Evolutionary conservation across 768 basidiomycete species (phyloP), one percentile per base, ranked within the genome.

Genomic region (Auriculariales sp.): DNA sequence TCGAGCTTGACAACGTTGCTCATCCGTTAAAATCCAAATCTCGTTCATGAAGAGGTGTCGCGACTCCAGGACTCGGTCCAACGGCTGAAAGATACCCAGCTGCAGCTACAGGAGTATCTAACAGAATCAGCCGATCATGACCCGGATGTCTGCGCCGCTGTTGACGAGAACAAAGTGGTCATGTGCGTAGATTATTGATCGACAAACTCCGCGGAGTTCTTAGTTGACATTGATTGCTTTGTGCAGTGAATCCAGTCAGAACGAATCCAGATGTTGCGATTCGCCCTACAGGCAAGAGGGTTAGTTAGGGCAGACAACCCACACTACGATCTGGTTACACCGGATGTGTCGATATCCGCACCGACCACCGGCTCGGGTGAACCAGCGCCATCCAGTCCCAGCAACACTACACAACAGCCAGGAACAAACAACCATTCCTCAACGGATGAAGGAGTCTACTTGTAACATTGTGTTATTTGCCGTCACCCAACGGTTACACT

Each of bases 241-340:
- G 6, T 54, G 28, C 57, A 89, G 87, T 53, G 81, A 73, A 5
- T 84, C 86, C 87, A 89, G 63, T 74, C 82, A 57, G 87, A 90
- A 58, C 71, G 86, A 19, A 75, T 87, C 51, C 64, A 65, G 25
- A 84, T 88, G 47, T 69, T 87, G 47, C 76, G 72, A 60, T 65
- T 79, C 56, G 83, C 80, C 4, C 64, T 87, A 49, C 63, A 66
- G 72, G 79, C 57, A 83, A 82, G 30, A 52, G 57, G 56, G 82
- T 81, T 44, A 1, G 62, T 79, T 10, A 53, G 55, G 10, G 50
- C 62, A 42, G 54, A 64, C 47, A 65, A 66, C n/a, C 53, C 58
- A n/a, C 79, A 81, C 59, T 79, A 77, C 58, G 67, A 69, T 44
- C 50, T 63, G 6, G 48, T 47, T 10, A 22, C 19, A 27, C 30